phyloP scores from a whole-genome alignment of 2,329 filamentous ascomycete genomes.

The Fusarium brachygibbosum region DNA sequence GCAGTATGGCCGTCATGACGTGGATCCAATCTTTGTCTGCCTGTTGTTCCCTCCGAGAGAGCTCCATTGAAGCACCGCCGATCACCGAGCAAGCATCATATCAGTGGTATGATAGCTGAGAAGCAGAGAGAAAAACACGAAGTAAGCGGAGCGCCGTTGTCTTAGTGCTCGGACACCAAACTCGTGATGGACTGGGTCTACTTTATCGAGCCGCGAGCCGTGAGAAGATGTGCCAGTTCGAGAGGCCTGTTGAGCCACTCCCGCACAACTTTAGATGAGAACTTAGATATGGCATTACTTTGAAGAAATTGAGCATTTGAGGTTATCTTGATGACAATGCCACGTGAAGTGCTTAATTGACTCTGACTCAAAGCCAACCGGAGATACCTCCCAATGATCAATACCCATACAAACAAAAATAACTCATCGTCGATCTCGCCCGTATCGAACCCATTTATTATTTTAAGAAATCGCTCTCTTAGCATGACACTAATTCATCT shows the following conservation, averaged over 20 bases:
- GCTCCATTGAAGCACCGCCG: not conserved
- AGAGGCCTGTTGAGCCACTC: not conserved
- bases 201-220: not conserved
- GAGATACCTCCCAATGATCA: not conserved
- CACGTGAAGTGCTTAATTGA: not conserved
- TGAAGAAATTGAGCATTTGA: not conserved
- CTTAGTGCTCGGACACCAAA: slow-evolving; percentile 7
- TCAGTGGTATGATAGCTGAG: not conserved
- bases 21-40: not conserved
- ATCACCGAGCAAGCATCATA: not conserved
- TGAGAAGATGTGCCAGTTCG: not conserved
- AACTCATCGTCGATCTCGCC: slow-evolving; percentile 25
- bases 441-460: not conserved
- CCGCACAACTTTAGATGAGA: not conserved
- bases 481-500: slow-evolving; percentile 23
- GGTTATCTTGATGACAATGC: not conserved
- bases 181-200: not conserved
- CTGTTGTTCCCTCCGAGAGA: not conserved
- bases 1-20: not conserved
- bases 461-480: not conserved
- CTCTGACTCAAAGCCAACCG: not conserved
- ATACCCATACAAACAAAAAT: slow-evolving; percentile 27
- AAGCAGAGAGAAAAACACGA: not conserved
- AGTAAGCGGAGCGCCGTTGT: not conserved
- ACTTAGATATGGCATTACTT: not conserved